These are phyloP conservation scores for Backusella tarrabulga DNA, from an alignment of 192 early-diverging fungal species.

Conservation along the genomic window DNA sequence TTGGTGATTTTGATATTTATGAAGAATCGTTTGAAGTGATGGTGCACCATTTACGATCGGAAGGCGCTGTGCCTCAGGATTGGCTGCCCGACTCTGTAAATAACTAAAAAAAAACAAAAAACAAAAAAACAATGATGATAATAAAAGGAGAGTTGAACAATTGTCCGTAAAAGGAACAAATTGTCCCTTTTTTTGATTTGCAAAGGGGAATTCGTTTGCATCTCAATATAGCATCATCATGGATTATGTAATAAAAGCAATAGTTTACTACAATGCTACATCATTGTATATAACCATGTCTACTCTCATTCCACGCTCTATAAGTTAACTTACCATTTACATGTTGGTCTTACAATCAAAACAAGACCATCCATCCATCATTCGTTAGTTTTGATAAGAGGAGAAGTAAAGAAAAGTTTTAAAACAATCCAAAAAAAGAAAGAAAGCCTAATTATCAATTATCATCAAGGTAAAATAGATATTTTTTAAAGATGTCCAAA, in stretches of 20 bases:
- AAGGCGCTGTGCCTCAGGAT: slow-evolving; percentile 53
- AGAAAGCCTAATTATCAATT: neutral
- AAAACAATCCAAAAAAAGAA: neutral
- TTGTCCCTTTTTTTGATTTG: no score
- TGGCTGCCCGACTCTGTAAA: slow-evolving; percentile 48
- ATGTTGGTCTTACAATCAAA: no score
- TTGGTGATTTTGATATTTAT: slow-evolving; percentile 66
- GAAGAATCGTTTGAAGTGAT: slow-evolving; percentile 68
- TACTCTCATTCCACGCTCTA: no score
- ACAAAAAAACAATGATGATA: neutral
- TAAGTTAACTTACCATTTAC: no score
- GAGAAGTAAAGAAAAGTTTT: neutral
- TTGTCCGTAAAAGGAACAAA: neutral
- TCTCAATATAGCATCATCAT: no score
- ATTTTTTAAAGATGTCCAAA: neutral
- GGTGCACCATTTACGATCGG: slow-evolving; percentile 60
- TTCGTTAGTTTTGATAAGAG: slow-evolving; percentile 1
- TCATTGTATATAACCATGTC: no score
- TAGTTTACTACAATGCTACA: no score
- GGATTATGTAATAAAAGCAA: no score
- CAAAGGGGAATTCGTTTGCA: no score
- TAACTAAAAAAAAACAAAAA: neutral
- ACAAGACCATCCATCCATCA: neutral
- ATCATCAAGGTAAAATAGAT: neutral
- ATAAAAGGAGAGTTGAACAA: neutral